Base-by-base conservation (phyloP, 2,329 filamentous ascomycete genomes). In the Madurella mycetomatis region DNA sequence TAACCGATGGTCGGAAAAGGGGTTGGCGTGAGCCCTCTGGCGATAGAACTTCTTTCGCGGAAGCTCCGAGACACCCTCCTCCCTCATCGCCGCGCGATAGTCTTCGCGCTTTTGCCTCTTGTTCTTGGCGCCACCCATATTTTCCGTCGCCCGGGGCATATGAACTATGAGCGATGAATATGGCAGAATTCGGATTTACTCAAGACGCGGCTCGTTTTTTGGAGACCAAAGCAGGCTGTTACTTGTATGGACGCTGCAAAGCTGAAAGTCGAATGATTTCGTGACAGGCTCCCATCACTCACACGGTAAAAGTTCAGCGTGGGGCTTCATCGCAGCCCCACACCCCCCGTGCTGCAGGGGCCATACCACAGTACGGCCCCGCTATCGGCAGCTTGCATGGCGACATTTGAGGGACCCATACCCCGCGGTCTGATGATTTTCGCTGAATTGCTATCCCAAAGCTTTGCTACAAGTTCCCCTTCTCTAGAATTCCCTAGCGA, bases 31-130 rank as follows among this genome's bases (percentile, higher is more conserved):
- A 39, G 94, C 94, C 70, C 94, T 83, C 73, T 99, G 94, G 53
- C 94, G 84, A 71, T 96, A 99, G 75, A 94, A 96, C 75, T 88
- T 92, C 79, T 99, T 99, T 73, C 90, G 87, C 9, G 94, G 94
- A 65, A 96, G 74, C 64, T 84, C 80, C 8, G 83, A 73, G 40
- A 74, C 72, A 18, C 72, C 76, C 66, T 80, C 76, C 58, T 80
- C 74, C 39, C 73, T 72, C 49, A 78, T 77, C 50, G 76, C 72
- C 52, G 77, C 77, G 63, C 81, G 83, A 67, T 87, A 88, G 55
- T 80, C 79, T 54, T 84, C 80, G 60, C 87, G 84, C 74, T 85
- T 85, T 64, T 83, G 79, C 55, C 77, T 78, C 68, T 87, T 88
- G 56, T 76, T 65, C 42, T 72, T 70, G 16, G 68, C 70, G 19